Conservation (phyloP, 257 asterid species). For the Scutellaria minor region DNA sequence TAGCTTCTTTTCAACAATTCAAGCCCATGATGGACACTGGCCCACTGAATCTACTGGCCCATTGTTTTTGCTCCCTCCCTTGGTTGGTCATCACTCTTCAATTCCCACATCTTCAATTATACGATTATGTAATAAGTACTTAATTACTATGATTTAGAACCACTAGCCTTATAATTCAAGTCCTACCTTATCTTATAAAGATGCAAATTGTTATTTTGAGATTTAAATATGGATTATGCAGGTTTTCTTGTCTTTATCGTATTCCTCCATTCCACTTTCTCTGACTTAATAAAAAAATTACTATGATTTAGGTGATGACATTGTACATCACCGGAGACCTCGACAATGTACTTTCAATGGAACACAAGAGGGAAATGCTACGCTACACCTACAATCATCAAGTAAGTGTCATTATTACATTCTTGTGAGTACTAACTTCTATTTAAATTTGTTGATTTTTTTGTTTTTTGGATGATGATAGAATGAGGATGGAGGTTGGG, state of each 20-base stretch:
- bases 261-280: too few species aligned
- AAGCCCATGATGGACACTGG: conserved; percentile 71
- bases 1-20: conserved; percentile 44
- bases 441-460: too few species aligned
- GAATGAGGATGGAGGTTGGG: conserved; percentile 74
- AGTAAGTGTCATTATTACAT: conserved; percentile 24
- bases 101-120: background rate
- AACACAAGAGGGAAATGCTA: conserved; percentile 48
- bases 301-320: conserved; percentile 42
- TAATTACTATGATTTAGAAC: too few species aligned
- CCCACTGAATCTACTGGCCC: conserved; percentile 64
- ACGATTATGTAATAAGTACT: background rate
- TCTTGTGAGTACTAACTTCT: background rate
- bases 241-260: too few species aligned
- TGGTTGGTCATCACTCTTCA: conserved; percentile 33
- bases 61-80: conserved; percentile 53
- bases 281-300: background rate
- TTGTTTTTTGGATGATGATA: background rate
- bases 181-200: too few species aligned
- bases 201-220: too few species aligned
- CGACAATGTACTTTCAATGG: conserved; percentile 34
- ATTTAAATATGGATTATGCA: too few species aligned
- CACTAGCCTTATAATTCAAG: too few species aligned
- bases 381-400: conserved; percentile 56
- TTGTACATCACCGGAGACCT: conserved; percentile 43